These are phyloP conservation scores for Aureobasidium lini DNA, from an alignment of 2,329 filamentous ascomycete species.

Conservation along the genomic window DNA sequence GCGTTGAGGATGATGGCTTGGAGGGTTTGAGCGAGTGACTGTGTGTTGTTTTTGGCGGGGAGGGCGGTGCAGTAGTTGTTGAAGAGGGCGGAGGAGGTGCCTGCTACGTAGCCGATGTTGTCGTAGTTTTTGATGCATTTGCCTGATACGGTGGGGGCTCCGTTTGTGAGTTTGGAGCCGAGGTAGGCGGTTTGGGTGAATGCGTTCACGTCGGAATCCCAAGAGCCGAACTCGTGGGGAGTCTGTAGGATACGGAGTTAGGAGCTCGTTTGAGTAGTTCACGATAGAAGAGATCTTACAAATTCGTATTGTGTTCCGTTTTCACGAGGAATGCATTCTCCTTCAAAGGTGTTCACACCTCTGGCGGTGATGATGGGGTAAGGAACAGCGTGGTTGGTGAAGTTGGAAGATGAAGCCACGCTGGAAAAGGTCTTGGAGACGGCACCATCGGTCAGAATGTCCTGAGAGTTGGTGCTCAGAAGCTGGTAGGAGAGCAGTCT, in stretches of 20 bases:
- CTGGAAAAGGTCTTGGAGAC: slow-evolving; percentile 30
- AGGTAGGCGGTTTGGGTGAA: slow-evolving; percentile 55
- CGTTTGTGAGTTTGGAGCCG: slow-evolving; percentile 50
- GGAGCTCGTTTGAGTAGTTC: background rate
- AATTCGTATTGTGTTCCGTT: slow-evolving; percentile 56
- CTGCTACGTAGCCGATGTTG: slow-evolving; percentile 42
- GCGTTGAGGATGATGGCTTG: slow-evolving; percentile 26
- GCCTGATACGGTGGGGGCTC: slow-evolving; percentile 32
- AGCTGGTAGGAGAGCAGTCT: slow-evolving; percentile 35
- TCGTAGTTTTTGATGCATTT: slow-evolving; percentile 43
- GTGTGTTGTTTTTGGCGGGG: slow-evolving; percentile 19
- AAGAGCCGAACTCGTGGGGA: slow-evolving; percentile 60
- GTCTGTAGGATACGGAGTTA: slow-evolving; percentile 35
- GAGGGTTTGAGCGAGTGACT: slow-evolving; percentile 20
- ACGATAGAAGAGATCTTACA: background rate
- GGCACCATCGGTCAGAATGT: slow-evolving; percentile 29
- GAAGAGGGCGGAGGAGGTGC: slow-evolving; percentile 39
- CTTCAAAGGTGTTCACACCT: slow-evolving; percentile 29
- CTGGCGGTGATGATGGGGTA: slow-evolving; percentile 40
- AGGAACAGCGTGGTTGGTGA: slow-evolving; percentile 33
- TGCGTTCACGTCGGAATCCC: slow-evolving; percentile 51
- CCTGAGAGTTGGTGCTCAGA: slow-evolving; percentile 19
- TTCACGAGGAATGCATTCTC: slow-evolving; percentile 29
- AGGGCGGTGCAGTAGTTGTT: slow-evolving; percentile 25
- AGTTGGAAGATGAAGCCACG: slow-evolving; percentile 31